Evolutionary conservation across 148 eudicot genomes (phyloP), one percentile per base, ranked within the genome.

Genomic region (Chenopodium berlandieri): DNA sequence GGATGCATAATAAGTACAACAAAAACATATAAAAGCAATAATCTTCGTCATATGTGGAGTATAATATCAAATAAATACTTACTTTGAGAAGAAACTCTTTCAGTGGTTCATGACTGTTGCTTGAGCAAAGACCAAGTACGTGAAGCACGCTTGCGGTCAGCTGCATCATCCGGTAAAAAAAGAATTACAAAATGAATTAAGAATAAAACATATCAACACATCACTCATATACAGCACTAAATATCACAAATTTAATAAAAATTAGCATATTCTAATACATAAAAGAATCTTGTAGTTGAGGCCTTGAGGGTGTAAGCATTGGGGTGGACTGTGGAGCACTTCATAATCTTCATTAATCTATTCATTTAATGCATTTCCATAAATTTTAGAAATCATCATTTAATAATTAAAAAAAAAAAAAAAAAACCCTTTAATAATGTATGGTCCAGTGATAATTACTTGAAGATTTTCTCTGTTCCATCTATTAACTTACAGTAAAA

Each of bases 91-190:
- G 92, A 83, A 93, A 91, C 75, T 93, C 94, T 80, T 82, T 87
- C 70, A 89, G 67, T 75, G 88, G 80, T 67, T 83, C 89, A 65
- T 89, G 84, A 75, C 79, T 84, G 73, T 84, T 80, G 80, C 73
- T 82, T 80, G 97, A 87, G 86, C 94, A 91, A 86, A 95, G 93
- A 77, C 90, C 87, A 82, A 95, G 92, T 54, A 95, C 84, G 87
- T 95, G 98, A 83, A 95, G 83, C 96, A 95, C 86, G 60, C 97
- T 95, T 77, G 94, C 90, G 34, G 97, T 95, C 79, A 95, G 79
- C 96, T 95, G 98, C 84, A 86, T 73, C 52, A 87, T 80, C 46
- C 86, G 84, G 22, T 74, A 82, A 79, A 77, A 34, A 63, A 60
- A 54, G 17, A 60, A 9, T 46, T 17, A 19, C 17, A 47, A 4